These are phyloP conservation scores for Suillus decipiens DNA, from an alignment of 768 basidiomycete genomes.

Conservation along the genomic window DNA sequence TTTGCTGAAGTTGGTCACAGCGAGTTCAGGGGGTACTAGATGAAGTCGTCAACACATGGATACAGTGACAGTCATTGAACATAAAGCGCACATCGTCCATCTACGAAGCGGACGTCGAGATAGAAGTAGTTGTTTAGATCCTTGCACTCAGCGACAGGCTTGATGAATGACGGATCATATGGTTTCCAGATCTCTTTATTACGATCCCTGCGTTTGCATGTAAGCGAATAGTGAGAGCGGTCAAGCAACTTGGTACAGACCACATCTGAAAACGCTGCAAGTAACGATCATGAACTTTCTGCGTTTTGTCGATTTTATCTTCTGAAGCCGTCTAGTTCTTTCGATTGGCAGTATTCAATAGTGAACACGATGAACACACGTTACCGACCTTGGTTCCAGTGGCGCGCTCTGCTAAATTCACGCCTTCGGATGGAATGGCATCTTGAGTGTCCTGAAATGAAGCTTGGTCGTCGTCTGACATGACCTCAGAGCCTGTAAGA, in stretches of 20 bases:
- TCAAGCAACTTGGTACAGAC: neutral
- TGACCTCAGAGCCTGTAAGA: neutral
- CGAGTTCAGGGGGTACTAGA: conserved; percentile 7
- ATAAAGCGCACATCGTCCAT: neutral
- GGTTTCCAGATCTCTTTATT: neutral
- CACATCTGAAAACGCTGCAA: neutral
- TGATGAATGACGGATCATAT: conserved; percentile 10
- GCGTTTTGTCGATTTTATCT: neutral
- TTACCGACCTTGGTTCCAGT: neutral
- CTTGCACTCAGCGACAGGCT: conserved; percentile 13
- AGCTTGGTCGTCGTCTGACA: neutral
- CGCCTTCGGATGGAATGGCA: neutral
- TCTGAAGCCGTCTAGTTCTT: neutral
- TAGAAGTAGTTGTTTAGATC: conserved; percentile 23
- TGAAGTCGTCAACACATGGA: neutral
- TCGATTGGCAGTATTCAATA: neutral
- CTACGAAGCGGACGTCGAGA: conserved; percentile 1
- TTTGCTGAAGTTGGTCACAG: conserved; percentile 19
- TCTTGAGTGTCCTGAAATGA: neutral
- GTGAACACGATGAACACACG: neutral
- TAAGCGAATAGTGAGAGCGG: neutral
- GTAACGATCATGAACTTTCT: neutral
- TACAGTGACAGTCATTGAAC: neutral
- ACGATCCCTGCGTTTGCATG: neutral
- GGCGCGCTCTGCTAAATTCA: neutral